These are phyloP conservation scores for Yamadazyma paraphyllophila DNA, from an alignment of 805 yeast species.

Conservation along the genomic window DNA sequence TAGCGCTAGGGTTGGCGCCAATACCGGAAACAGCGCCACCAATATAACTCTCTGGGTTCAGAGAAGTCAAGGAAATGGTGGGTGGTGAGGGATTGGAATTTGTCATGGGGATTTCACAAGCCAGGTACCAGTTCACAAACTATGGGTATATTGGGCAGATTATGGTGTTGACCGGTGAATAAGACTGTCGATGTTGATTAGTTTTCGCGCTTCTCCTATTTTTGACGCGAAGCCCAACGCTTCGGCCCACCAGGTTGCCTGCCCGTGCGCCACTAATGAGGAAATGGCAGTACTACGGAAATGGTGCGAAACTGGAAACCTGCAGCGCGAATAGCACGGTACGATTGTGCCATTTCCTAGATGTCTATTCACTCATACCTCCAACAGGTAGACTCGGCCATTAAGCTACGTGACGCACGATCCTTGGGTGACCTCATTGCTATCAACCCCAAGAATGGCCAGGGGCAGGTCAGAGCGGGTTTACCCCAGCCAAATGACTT, in stretches of 20 bases:
- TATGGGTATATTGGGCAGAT: too few relatives aligned
- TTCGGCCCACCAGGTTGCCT: too few relatives aligned
- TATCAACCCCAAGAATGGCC: conserved; percentile 32
- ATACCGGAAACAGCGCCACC: background rate
- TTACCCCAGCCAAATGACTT: conserved; percentile 39
- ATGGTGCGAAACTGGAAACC: background rate
- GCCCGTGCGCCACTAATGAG: background rate
- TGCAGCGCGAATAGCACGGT: too few relatives aligned
- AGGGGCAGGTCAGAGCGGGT: conserved; percentile 30
- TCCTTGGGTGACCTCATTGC: conserved; percentile 7
- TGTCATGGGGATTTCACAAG: background rate
- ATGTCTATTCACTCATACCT: conserved; percentile 3
- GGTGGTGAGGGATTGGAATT: conserved; percentile 27
- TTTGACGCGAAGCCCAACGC: background rate
- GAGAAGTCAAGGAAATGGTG: conserved; percentile 28
- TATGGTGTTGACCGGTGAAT: background rate
- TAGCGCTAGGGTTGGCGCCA: too few relatives aligned
- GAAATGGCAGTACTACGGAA: background rate
- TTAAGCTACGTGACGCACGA: conserved; percentile 2
- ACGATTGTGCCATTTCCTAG: too few relatives aligned
- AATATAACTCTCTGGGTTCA: conserved; percentile 7
- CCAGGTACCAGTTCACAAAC: background rate
- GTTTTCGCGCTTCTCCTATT: conserved; percentile 1
- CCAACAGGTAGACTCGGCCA: conserved; percentile 3
- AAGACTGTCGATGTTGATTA: background rate